Evolutionary conservation across 2,329 filamentous ascomycete genomes (phyloP), one percentile per base, ranked within the genome.

Genomic region (Escovopsis sp.): DNA sequence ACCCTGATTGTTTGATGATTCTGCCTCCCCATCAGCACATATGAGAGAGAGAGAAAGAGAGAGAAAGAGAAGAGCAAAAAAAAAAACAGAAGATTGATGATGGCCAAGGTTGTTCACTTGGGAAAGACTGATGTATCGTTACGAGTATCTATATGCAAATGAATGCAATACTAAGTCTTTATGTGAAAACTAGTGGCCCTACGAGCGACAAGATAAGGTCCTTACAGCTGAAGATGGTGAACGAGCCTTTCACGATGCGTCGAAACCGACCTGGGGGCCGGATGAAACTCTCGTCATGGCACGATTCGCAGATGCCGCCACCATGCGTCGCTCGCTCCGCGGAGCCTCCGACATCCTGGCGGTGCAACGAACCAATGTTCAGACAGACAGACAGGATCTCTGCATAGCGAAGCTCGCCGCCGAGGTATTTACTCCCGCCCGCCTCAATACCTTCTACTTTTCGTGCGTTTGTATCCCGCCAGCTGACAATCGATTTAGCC

Each of bases 181-280:
- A 55, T 11, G 27, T 56, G 59, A 51, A 51, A 52, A 58, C 55
- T 76, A 94, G 86, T 93, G 81, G 76, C 86, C 86, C 40, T 91
- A 91, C 66, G 74, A 84, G 59, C 84, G 86, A 66, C 77, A 79
- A 62, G 67, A 79, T 48, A 86, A 88, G 56, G 76, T 74, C 33
- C 72, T 76, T 43, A 62, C 79, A 43, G 70, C 87, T 67, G 70
- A 71, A 51, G 68, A 73, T 37, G 61, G 64, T 44, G 82, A 89
- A 48, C 71, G 72, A 53, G 70, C 66, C 24, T 91, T 81, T 58
- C 83, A 86, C 61, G 69, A 75, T 48, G 79, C 76, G 36, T 74
- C 83, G 58, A 86, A 86, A 51, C 84, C 86, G 25, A 78, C 74
- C 39, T 95, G 89, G 82, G 79, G 81, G 32, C 75, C 78, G 2